phyloP scores from a whole-genome alignment of 306 rosid species.

The Alnus glutinosa region DNA sequence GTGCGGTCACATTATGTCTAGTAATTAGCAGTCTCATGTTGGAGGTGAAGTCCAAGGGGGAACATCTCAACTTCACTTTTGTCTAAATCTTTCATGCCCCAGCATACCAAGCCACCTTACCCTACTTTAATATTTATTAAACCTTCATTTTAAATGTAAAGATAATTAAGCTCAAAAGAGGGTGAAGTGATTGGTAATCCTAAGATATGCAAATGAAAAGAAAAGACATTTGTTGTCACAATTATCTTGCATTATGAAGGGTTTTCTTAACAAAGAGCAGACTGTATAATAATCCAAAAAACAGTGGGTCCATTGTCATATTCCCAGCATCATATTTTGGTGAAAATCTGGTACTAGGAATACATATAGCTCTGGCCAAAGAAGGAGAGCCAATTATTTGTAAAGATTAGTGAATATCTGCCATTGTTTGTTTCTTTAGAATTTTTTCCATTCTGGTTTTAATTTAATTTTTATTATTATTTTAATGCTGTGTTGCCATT shows the following conservation, averaged over 20 bases:
- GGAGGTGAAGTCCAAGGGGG: slow-evolving; percentile 37
- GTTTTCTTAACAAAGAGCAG: neutral
- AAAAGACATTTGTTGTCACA: slow-evolving; percentile 24
- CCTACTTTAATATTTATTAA: slow-evolving; percentile 5
- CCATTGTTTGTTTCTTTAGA: neutral
- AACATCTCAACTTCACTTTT: slow-evolving; percentile 34
- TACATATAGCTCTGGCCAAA: neutral
- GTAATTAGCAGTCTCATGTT: slow-evolving; percentile 14
- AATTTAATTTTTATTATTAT: no score
- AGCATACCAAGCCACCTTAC: slow-evolving; percentile 21
- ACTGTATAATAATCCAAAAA: neutral
- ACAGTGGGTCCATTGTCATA: neutral
- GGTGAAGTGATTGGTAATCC: slow-evolving; percentile 16
- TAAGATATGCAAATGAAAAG: slow-evolving; percentile 27
- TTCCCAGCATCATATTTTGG: neutral
- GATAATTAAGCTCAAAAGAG: slow-evolving; percentile 7
- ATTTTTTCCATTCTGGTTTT: no score
- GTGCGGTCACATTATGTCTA: slow-evolving; percentile 41
- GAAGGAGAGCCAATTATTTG: neutral
- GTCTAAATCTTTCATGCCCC: slow-evolving; percentile 33
- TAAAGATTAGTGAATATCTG: neutral
- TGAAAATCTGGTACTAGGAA: neutral
- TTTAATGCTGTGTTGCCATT: no score
- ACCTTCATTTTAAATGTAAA: neutral
- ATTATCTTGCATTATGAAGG: neutral